phyloP scores from a whole-genome alignment of 352 stramenopile genomes.

The Phytophthora sp. region DNA sequence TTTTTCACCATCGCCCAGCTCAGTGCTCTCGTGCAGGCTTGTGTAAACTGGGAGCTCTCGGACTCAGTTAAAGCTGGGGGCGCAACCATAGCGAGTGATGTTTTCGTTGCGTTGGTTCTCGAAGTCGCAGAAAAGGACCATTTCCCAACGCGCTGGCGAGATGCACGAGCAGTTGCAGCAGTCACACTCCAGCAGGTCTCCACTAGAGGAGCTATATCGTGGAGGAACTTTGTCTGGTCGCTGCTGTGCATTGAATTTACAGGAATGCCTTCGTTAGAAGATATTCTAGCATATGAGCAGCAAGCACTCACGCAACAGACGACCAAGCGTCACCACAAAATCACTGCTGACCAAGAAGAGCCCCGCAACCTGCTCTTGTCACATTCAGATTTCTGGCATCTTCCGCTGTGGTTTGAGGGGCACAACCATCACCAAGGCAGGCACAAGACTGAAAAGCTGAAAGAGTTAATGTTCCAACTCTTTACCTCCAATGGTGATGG shows the following conservation, averaged over 20 bases:
- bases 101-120: conserved; percentile 50
- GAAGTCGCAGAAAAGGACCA: conserved; percentile 29
- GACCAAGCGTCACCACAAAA: conserved; percentile 10
- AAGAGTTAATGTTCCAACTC: conserved; percentile 47
- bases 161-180: conserved; percentile 38
- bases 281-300: conserved; percentile 32
- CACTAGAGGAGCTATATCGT: conserved; percentile 24
- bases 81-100: conserved; percentile 27
- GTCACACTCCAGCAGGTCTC: conserved; percentile 40
- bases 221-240: conserved; percentile 50
- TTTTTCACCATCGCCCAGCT: conserved; percentile 40
- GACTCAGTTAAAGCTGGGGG: conserved; percentile 22
- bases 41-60: conserved; percentile 20
- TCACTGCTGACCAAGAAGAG: neutral
- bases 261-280: conserved; percentile 34
- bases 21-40: conserved; percentile 18
- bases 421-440: neutral
- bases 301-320: conserved; percentile 4
- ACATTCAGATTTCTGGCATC: conserved; percentile 32
- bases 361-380: conserved; percentile 14
- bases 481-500: conserved; percentile 17
- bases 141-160: conserved; percentile 50
- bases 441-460: conserved; percentile 16
- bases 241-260: conserved; percentile 48
- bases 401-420: conserved; percentile 56